Base-by-base conservation (phyloP, 345 rosid species). In the Toxicodendron radicans region DNA sequence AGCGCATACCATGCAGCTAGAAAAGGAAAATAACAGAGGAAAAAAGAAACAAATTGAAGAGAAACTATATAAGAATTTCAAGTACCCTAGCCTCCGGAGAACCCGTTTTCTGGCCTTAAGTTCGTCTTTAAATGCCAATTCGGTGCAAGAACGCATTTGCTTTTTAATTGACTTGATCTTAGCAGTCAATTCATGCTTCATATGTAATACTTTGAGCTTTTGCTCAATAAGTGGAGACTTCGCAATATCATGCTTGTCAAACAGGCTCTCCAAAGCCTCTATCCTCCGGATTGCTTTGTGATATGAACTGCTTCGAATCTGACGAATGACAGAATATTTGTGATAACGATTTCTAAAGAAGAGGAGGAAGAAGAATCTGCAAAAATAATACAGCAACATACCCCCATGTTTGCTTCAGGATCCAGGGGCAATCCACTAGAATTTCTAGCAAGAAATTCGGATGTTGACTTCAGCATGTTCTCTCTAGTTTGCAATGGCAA, bases 91-190 rank as follows among this genome's bases (percentile, higher is more conserved):
- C 79, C 96, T 90, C 68, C 99, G 91, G 13, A 95, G 92, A 82
- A 91, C 98, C 71, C 99, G 87, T 76, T 90, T 95, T 82, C 98
- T 88, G 53, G 98, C 97, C 83, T 91, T 95, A 24, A 95, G 98
- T 79, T 95, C 99, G 78, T 93, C 99, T 83, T 95, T 95, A 79
- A 95, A 95, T 24, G 96, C 99, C 86, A 95, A 84, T 21, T 85
- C 79, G 41, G 94, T 82, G 74, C 97, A 91, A 73, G 89, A 87
- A 60, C 93, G 89, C 84, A 88, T 86, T 33, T 84, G 75, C 79
- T 84, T 95, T 86, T 83, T 95, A 74, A 91, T 85, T 66, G 91
- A 86, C 80, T 88, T 95, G 75, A 95, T 89, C 84, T 87, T 93
- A 65, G 97, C 83, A 0, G 80, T 85, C 78, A 95, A 75, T 78